A percentile compares a stretch with the other conserved stretches of the same genome.
phyloP scores from a whole-genome alignment of 805 yeast genomes.

The Vanderwaltozyma tropicalis region DNA sequence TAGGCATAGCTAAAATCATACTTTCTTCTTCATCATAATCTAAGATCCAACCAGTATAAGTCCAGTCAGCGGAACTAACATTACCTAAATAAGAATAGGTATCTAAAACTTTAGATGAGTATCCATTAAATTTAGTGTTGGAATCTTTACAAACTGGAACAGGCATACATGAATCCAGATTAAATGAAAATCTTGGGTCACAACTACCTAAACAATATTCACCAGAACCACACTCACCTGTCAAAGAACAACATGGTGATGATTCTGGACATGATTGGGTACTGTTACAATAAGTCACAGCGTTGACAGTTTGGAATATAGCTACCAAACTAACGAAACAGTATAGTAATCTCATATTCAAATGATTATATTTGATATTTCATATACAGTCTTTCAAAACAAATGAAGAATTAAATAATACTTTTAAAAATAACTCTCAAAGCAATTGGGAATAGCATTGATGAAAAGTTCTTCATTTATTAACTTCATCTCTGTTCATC shows the following conservation, averaged over 20 bases:
- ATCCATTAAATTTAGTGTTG: constrained; percentile 33
- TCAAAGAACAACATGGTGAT: constrained; percentile 77
- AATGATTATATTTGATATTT: too few relatives aligned
- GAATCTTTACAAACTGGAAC: constrained; percentile 60
- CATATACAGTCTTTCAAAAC: not conserved
- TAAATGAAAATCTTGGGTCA: constrained; percentile 58
- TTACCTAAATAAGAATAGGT: constrained; percentile 56
- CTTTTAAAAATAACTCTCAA: too few relatives aligned
- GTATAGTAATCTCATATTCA: not conserved
- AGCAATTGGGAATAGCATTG: too few relatives aligned
- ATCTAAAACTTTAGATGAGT: constrained; percentile 26
- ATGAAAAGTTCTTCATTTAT: too few relatives aligned
- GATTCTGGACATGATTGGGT: constrained; percentile 58
- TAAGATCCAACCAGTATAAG: constrained; percentile 45
- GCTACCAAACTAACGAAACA: not conserved
- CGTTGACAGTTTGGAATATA: not conserved
- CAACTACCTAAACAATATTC: constrained; percentile 74
- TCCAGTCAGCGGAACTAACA: constrained; percentile 56
- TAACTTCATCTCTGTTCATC: too few relatives aligned
- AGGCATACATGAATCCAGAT: constrained; percentile 69
- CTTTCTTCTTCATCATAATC: constrained; percentile 44
- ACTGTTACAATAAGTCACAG: constrained; percentile 37
- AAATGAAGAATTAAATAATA: too few relatives aligned
- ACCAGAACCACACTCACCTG: constrained; percentile 75
- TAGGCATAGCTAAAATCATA: constrained; percentile 67